phyloP scores from a whole-genome alignment of 2,329 filamentous ascomycete species.

The Diaporthe eres region DNA sequence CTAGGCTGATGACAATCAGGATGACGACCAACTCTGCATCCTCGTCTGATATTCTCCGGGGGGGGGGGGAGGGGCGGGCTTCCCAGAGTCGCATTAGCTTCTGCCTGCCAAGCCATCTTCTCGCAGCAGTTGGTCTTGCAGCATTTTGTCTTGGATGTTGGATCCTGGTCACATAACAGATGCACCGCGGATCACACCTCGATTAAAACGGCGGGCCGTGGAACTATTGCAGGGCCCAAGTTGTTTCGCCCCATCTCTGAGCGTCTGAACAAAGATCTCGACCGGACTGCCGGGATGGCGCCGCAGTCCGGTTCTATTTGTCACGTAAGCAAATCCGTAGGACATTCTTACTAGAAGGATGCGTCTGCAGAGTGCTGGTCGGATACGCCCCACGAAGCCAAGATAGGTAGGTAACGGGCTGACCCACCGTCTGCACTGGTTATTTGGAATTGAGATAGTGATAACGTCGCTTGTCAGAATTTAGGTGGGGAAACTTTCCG shows the following conservation, averaged over 20 bases:
- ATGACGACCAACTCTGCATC: neutral
- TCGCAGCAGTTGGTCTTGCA: slow-evolving; percentile 21
- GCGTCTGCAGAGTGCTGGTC: neutral
- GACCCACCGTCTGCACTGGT: neutral
- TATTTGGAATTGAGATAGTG: slow-evolving; percentile 40
- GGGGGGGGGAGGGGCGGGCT: slow-evolving; percentile 4
- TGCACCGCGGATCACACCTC: slow-evolving; percentile 20
- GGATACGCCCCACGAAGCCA: neutral
- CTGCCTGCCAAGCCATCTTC: slow-evolving; percentile 23
- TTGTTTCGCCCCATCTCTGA: slow-evolving; percentile 12
- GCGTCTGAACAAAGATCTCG: slow-evolving; percentile 12
- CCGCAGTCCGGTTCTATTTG: slow-evolving; percentile 12
- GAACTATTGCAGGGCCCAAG: slow-evolving; percentile 3
- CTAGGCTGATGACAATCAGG: slow-evolving; percentile 9
- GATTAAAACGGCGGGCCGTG: slow-evolving; percentile 24
- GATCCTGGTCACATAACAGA: slow-evolving; percentile 17
- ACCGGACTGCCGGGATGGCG: slow-evolving; percentile 12
- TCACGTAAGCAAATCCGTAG: neutral
- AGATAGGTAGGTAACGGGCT: slow-evolving; percentile 17
- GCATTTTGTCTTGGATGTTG: neutral
- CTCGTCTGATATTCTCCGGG: slow-evolving; percentile 19
- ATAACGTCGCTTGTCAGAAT: slow-evolving; percentile 7
- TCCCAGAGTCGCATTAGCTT: slow-evolving; percentile 24
- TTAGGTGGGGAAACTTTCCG: slow-evolving; percentile 26
- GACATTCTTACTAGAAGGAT: too few species aligned